phyloP scores from a whole-genome alignment of 2,329 filamentous ascomycete species.

The Cercospora citrullina region DNA sequence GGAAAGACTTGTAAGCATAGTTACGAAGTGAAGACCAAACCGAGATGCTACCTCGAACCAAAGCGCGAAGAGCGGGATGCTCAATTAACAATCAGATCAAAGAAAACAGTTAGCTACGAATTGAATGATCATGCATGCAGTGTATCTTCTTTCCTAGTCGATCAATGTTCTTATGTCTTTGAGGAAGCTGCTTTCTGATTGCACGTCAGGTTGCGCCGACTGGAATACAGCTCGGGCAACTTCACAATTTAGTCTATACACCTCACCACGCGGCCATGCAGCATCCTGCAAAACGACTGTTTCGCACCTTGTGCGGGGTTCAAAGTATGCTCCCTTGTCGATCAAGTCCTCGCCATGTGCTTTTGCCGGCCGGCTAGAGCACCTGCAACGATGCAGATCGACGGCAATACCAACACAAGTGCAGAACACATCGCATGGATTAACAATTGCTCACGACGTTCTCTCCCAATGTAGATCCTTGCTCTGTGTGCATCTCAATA shows the following conservation, averaged over 20 bases:
- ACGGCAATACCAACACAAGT: neutral
- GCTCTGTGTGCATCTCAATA: too few relatives aligned
- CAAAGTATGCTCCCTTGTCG: neutral
- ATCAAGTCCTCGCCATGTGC: neutral
- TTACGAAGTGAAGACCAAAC: constrained; percentile 8
- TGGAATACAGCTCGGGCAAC: neutral
- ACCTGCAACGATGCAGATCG: neutral
- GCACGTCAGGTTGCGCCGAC: neutral
- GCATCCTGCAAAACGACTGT: neutral
- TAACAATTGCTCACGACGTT: constrained; percentile 6
- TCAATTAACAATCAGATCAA: constrained; percentile 2
- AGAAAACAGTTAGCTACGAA: constrained; percentile 19
- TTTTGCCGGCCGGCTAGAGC: neutral
- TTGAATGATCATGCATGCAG: constrained; percentile 11
- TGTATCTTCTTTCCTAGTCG: neutral
- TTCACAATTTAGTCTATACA: neutral
- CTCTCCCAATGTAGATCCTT: constrained; percentile 7
- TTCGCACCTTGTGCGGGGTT: neutral
- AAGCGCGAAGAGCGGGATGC: constrained; percentile 20
- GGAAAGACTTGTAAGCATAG: constrained; percentile 19
- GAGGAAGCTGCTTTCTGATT: neutral
- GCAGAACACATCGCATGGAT: constrained; percentile 18
- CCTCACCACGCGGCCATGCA: neutral
- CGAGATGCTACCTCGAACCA: constrained; percentile 25
- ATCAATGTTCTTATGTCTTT: neutral